Percentiles rank a stretch among this genome's conserved stretches.
phyloP scores from a whole-genome alignment of 1,139 yeast genomes.

The Magnusiomyces paraingens region DNA sequence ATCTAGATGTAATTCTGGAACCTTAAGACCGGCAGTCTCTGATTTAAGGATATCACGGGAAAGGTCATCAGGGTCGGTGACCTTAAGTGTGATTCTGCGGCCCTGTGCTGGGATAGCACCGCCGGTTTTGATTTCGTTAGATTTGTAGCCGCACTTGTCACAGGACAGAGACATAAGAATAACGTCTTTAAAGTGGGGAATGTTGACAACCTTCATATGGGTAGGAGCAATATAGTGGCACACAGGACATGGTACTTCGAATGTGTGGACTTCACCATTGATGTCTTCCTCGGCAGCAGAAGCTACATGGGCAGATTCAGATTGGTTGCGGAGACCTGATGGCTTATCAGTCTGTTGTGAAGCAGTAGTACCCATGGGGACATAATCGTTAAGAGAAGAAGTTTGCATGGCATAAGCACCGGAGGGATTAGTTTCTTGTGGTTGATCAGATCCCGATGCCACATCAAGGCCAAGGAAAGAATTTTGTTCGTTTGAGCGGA shows the following conservation, averaged over 20 bases:
- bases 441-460: slow-evolving; percentile 49
- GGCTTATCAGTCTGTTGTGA: slow-evolving; percentile 24
- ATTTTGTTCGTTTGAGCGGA: slow-evolving; percentile 84
- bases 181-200: slow-evolving; percentile 97
- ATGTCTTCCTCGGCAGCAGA: slow-evolving; percentile 54
- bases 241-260: slow-evolving; percentile 86
- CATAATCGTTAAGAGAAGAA: background rate
- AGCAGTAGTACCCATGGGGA: slow-evolving; percentile 6
- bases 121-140: slow-evolving; percentile 97
- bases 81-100: slow-evolving; percentile 60
- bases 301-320: background rate
- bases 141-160: slow-evolving; percentile 88
- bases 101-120: slow-evolving; percentile 92
- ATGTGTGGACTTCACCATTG: slow-evolving; percentile 85
- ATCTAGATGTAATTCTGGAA: slow-evolving; percentile 88
- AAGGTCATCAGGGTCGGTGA: slow-evolving; percentile 89
- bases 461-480: slow-evolving; percentile 77
- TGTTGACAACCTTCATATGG: slow-evolving; percentile 93
- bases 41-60: slow-evolving; percentile 92
- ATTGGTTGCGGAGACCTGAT: background rate
- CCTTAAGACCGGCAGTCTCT: slow-evolving; percentile 78
- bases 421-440: slow-evolving; percentile 32
- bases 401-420: background rate
- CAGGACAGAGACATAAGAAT: slow-evolving; percentile 94
- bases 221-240: slow-evolving; percentile 75